Evolutionary conservation across 2,329 filamentous ascomycete genomes (phyloP), one percentile per base, ranked within the genome.

Genomic region (Diaporthe sp.): DNA sequence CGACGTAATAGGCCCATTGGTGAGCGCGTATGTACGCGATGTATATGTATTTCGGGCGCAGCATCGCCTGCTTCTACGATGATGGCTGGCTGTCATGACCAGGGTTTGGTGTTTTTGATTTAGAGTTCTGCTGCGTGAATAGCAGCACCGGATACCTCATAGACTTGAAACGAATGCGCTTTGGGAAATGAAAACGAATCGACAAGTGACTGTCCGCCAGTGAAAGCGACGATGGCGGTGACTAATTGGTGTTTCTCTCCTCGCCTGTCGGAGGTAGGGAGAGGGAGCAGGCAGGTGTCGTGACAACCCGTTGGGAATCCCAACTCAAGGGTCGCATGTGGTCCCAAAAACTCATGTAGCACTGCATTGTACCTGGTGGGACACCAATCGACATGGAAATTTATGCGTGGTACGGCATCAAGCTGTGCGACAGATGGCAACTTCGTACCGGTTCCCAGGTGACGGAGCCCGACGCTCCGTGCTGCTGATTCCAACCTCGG

Each of bases 101-200:
- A 17, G 51, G 25, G 37, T 8, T 31, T 31, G 58, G 57, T 53
- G 44, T 62, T 55, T 44, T 58, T 71, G 42, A 49, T 62, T 51
- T 72, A 73, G 57, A 68, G 7, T 34, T 53, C 28, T 53, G 62
- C 62, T 68, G 62, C 62, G 62, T 28, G 31, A 37, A 39, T 39
- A 25, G 46, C 62, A 39, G 42, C 57, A 57, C 34, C 67, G 74
- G 59, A 68, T 65, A 73, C 70, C 44, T 49, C 28, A 53, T 75
- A 73, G 53, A 73, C 39, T 62, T 68, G 44, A 31, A 25, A 58
- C 74, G 59, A 73, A 25, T 17, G 57, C 39, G n/a, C 59, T 25
- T 55, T 59, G 65, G 46, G 67, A 67, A 62, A 72, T 22, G 70
- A 31, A 71, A 28, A 49, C 15, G 31, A 34, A 46, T 44, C n/a